Conservation (phyloP, 768 basidiomycete genomes). For the Mycena olivaceomarginata region DNA sequence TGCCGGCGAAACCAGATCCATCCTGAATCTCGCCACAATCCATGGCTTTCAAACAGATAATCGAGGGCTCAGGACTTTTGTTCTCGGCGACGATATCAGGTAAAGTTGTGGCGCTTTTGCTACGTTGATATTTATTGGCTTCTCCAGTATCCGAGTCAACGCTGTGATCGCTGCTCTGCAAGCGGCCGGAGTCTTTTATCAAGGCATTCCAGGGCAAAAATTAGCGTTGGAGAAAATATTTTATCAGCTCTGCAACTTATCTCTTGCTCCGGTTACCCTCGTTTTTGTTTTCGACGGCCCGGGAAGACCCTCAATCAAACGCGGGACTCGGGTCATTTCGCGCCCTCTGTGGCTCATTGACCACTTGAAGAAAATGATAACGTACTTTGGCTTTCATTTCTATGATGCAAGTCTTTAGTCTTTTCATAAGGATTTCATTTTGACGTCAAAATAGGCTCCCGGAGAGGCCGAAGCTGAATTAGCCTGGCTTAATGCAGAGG, state of each 20-base stretch:
- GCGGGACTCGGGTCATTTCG: not conserved
- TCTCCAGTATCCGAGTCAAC: not conserved
- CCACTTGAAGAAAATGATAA: slow-evolving; percentile 5
- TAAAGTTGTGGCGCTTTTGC: not conserved
- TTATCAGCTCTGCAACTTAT: slow-evolving; percentile 4
- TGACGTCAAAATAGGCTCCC: not conserved
- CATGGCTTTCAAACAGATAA: slow-evolving; percentile 6
- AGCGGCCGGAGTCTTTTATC: not conserved
- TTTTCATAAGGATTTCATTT: too few relatives aligned
- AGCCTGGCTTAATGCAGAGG: too few relatives aligned
- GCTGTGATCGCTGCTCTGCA: not conserved
- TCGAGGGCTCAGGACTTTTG: not conserved
- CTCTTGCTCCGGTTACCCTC: slow-evolving; percentile 2
- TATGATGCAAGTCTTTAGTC: not conserved
- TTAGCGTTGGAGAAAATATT: not conserved
- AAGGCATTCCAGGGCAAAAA: not conserved
- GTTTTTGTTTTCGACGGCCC: slow-evolving; percentile 21
- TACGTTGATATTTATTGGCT: not conserved
- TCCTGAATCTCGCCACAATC: slow-evolving; percentile 11
- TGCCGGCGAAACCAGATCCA: not conserved
- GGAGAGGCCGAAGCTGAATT: slow-evolving; percentile 3
- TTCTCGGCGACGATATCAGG: slow-evolving; percentile 17
- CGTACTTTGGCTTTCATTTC: not conserved
- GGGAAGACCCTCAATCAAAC: slow-evolving; percentile 8
- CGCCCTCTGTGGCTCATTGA: not conserved